Evolutionary conservation across 495 filamentous ascomycete species (phyloP).

Genomic region (Sphaerosporella brunnea): DNA sequence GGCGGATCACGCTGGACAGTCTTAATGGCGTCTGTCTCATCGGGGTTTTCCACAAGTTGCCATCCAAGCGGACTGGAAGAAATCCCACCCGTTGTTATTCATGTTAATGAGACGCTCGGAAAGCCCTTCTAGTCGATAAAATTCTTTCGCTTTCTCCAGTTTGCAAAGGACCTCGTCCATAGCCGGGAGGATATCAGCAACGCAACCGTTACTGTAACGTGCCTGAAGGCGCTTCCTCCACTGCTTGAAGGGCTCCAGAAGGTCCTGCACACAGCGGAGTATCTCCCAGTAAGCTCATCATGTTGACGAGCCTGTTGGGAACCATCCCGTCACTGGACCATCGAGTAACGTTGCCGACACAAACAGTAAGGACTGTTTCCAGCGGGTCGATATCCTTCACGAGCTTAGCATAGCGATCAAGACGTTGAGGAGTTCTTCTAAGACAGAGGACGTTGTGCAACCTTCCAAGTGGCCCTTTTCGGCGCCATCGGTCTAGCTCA

Average conservation of each 20-base stretch:
- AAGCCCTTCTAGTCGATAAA: too few species aligned
- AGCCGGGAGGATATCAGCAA: not conserved
- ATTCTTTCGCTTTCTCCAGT: too few species aligned
- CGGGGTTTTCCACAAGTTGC: too few species aligned
- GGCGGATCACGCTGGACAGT: too few species aligned
- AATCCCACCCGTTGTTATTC: too few species aligned
- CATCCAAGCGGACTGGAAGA: too few species aligned
- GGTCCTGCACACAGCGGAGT: not conserved
- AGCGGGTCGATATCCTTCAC: not conserved
- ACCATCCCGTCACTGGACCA: constrained; percentile 2
- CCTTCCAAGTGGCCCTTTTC: constrained; percentile 5
- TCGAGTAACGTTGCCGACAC: constrained; percentile 1
- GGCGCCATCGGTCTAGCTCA: too few species aligned
- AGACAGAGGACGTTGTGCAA: not conserved
- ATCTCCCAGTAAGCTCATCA: constrained; percentile 1
- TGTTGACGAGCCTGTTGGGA: too few species aligned
- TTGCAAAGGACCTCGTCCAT: not conserved
- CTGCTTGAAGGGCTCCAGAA: not conserved
- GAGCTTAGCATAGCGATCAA: not conserved
- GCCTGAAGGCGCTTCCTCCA: not conserved
- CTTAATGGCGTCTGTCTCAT: too few species aligned
- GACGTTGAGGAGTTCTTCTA: not conserved
- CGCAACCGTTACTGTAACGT: not conserved
- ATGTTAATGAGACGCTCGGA: too few species aligned
- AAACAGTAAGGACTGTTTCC: not conserved